A percentile compares a stretch with the other conserved stretches of the same genome.
Conservation (phyloP, 768 basidiomycete species). For the Brasilioporus rufonigricans region DNA sequence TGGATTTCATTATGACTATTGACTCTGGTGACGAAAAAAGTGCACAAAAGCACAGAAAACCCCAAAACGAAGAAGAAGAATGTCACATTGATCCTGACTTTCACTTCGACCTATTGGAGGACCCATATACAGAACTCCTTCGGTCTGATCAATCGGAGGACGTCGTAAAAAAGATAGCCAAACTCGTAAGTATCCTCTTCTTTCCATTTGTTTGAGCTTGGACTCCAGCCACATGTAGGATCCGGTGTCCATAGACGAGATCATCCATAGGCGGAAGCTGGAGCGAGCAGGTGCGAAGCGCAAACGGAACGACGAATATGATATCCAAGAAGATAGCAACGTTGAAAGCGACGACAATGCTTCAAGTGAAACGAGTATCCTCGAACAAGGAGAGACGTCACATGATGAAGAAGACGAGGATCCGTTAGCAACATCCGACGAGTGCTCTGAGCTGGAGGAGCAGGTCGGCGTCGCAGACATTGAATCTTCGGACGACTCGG, state of each 20-base stretch:
- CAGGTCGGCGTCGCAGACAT: conserved; percentile 30
- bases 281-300: conserved; percentile 50
- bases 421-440: conserved; percentile 34
- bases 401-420: conserved; percentile 32
- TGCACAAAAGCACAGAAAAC: conserved; percentile 20
- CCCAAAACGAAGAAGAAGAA: conserved; percentile 45
- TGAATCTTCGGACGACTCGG: conserved; percentile 58
- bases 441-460: conserved; percentile 30
- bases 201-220: neutral
- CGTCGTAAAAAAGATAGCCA: conserved; percentile 58
- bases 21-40: conserved; percentile 73
- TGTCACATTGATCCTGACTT: conserved; percentile 77
- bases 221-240: conserved; percentile 39
- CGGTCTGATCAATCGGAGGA: conserved; percentile 47
- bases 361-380: conserved; percentile 1
- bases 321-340: conserved; percentile 38
- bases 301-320: conserved; percentile 45
- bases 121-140: conserved; percentile 60
- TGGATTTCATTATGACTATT: conserved; percentile 80
- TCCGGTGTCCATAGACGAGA: conserved; percentile 89
- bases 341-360: conserved; percentile 20
- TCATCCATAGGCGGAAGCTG: conserved; percentile 72
- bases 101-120: conserved; percentile 74
- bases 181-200: conserved; percentile 46
- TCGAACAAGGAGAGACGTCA: conserved; percentile 29